Evolutionary conservation across 2,329 filamentous ascomycete genomes (phyloP).

Genomic region (Hymenoscyphus albidus): DNA sequence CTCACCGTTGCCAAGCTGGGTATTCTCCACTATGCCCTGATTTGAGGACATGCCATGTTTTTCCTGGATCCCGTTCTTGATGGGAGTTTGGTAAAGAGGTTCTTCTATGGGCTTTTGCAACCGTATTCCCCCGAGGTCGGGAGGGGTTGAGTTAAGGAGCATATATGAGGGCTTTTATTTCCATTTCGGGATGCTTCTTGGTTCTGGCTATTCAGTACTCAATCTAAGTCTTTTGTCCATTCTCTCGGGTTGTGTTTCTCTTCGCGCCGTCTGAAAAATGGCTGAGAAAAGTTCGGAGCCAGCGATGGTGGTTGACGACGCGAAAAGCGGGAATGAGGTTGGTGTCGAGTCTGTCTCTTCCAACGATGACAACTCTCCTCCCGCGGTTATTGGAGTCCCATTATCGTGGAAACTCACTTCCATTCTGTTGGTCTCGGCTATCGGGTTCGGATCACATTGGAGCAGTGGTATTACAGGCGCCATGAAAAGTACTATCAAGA

Average conservation of each 20-base stretch:
- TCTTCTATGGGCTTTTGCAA: background rate
- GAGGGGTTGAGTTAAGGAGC: background rate
- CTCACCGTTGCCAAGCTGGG: background rate
- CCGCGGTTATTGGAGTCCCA: conserved; percentile 17
- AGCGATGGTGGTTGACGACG: background rate
- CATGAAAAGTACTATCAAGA: conserved; percentile 59
- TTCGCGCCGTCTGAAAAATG: background rate
- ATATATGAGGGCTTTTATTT: background rate
- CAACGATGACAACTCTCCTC: background rate
- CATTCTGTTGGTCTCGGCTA: conserved; percentile 48
- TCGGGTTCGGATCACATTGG: conserved; percentile 59
- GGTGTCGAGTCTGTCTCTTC: background rate
- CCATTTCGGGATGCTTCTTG: background rate
- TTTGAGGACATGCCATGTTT: background rate
- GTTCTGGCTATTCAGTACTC: background rate
- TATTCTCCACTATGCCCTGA: background rate
- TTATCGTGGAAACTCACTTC: conserved; percentile 38
- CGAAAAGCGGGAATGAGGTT: background rate
- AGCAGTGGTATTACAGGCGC: conserved; percentile 57
- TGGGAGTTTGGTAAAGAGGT: background rate
- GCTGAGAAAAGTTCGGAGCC: background rate
- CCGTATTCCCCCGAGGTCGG: background rate
- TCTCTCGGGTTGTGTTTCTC: background rate
- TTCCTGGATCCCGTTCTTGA: background rate
- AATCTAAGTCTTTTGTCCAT: background rate